Evolutionary conservation across 345 rosid species (phyloP), one percentile per base, ranked within the genome.

Genomic region (Citrus sp.): DNA sequence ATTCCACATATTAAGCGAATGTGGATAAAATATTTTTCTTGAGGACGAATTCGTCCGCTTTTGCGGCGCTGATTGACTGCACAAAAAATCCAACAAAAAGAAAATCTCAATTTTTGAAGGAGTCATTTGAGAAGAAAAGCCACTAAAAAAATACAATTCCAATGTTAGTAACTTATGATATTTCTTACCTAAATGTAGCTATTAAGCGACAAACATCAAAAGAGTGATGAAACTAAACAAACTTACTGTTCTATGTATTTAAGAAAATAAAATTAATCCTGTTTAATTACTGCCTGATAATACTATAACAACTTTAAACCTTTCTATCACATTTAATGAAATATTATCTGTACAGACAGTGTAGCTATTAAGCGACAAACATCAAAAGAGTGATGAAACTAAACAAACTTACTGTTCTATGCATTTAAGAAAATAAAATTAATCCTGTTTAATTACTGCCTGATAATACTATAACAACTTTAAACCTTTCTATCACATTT

Each of bases 21-120:
- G 88, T 59, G 24, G 85, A 77, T 21, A 95, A 85, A 80, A 95
- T 88, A 70, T 92, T 95, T 85, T 84, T 93, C 93, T 93, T 95
- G 77, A 93, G 75, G 49, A 92, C 89, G 79, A 93, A 90, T 71
- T 93, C 97, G 58, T 93, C 99, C 21, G 90, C 94, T 86, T 95
- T 95, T 25, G 84, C 87, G 32, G 94, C 85, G 86, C 96, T 94
- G 79, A 97, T 89, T 4, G 99, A 85, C 99, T 92, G 93, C 90
- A 82, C 25, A 71, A 72, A 51, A 68, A 72, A 51, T 2, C 4
- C 73, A 79, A 69, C 69, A 24, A 51, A 51, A 68, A 30, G 10
- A 21, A 2, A 28, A 65, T 65, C 42, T 64, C 30, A 63, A 64
- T 64, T 6, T 64, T 64, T 8, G 7, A 28, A 4, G 6, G 8